phyloP scores from a whole-genome alignment of 139 green algal species.

The Tetradesmus lagerheimii region DNA sequence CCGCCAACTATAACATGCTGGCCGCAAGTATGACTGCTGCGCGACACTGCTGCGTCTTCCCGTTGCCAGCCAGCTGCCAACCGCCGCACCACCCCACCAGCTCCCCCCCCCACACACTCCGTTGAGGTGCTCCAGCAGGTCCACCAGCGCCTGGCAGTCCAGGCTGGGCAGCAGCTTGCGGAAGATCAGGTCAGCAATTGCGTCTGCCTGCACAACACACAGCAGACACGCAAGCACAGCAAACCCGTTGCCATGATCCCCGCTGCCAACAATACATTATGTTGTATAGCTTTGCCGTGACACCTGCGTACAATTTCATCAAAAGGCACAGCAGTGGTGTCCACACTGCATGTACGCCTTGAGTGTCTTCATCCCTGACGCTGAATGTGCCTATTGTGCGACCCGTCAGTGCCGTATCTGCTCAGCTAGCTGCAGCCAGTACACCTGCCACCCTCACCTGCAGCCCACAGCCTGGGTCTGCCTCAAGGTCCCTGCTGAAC shows the following conservation, averaged over 20 bases:
- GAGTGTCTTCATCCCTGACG: too few species aligned
- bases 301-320: too few species aligned
- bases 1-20: too few species aligned
- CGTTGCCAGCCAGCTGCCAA: background rate
- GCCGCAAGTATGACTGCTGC: too few species aligned
- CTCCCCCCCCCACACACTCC: background rate
- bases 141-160: slow-evolving; percentile 46
- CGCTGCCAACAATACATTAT: too few species aligned
- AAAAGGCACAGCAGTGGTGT: too few species aligned
- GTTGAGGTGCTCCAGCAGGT: slow-evolving; percentile 54
- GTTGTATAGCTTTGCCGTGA: too few species aligned
- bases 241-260: too few species aligned
- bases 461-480: slow-evolving; percentile 56
- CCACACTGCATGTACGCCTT: too few species aligned
- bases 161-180: slow-evolving; percentile 49
- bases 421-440: background rate
- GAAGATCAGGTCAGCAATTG: slow-evolving; percentile 55
- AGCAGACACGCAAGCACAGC: too few species aligned
- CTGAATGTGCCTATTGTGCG: too few species aligned
- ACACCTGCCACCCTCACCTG: background rate
- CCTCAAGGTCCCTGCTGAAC: slow-evolving; percentile 51
- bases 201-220: slow-evolving; percentile 32
- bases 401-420: too few species aligned
- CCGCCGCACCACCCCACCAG: background rate
- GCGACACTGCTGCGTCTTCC: background rate